phyloP scores from a whole-genome alignment of 768 basidiomycete species.

The Termitomyces sp. region DNA sequence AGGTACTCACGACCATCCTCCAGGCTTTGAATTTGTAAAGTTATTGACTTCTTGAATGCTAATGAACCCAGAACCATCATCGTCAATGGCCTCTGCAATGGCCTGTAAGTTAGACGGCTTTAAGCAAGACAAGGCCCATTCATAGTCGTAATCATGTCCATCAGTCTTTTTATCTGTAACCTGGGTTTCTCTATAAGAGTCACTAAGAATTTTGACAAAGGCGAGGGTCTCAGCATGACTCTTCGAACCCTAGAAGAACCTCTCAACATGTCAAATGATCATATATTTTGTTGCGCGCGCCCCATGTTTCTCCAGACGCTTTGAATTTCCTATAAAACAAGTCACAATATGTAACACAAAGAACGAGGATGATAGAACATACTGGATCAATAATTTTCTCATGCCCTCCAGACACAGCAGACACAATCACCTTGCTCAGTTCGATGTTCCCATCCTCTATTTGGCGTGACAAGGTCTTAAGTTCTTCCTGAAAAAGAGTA shows the following conservation, averaged over 20 bases:
- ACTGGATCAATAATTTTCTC: neutral
- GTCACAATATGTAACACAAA: neutral
- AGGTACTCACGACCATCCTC: too few relatives aligned
- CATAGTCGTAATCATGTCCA: neutral
- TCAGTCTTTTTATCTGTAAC: too few relatives aligned
- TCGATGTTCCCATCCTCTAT: neutral
- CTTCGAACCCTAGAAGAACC: neutral
- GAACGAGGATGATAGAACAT: neutral
- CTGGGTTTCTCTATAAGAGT: neutral
- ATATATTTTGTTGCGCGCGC: neutral
- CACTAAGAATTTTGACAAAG: neutral
- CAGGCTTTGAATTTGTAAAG: neutral
- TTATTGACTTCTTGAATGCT: neutral
- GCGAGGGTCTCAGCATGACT: neutral
- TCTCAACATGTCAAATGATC: neutral
- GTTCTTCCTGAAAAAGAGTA: neutral
- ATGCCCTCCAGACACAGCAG: neutral
- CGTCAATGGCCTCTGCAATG: conserved; percentile 2
- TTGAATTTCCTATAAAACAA: neutral
- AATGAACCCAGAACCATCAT: conserved; percentile 2
- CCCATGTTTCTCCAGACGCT: neutral
- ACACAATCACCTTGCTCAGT: neutral
- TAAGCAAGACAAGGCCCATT: neutral
- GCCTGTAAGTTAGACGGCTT: neutral
- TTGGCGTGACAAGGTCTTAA: neutral